Evolutionary conservation across 441 rosid genomes (phyloP), one percentile per base, ranked within the genome.

Genomic region (Lepidium campestre): DNA sequence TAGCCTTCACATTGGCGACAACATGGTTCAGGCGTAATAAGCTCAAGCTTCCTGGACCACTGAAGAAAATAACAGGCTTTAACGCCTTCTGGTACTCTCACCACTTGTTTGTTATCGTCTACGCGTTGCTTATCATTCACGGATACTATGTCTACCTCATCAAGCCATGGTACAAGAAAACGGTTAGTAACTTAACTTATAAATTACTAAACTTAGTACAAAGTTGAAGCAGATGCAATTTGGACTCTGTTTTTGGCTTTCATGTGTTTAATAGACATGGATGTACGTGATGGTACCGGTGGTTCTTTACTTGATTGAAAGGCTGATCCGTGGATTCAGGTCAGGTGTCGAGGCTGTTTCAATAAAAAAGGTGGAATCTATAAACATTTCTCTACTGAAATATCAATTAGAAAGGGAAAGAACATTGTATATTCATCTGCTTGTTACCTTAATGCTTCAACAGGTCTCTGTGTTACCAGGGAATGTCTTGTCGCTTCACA

Each of bases 81-180:
- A 86, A 86, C 20, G 87, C 89, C 44, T 86, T 86, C 65, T 86
- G 89, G 91, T 84, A 86, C 71, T 82, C 89, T 5, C 91, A 86
- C 77, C 91, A 86, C 48, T 62, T 86, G 62, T 84, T 86, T 59
- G 77, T 84, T 59, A 77, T 86, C 7, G 89, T 86, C 65, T 86
- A 82, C 64, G 29, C 81, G 2, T 79, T 84, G 17, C 86, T 86
- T 39, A 10, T 83, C 18, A 69, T 84, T 9, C 91, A 86, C 23
- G 89, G 91, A 8, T 62, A 56, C 49, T 65, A 71, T 62, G 72
- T 86, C 32, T 86, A 75, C 75, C 76, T 86, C 31, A 86, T 70
- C 57, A 70, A 79, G 49, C 40, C 49, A 50, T 82, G 89, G 89
- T 74, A 73, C 79, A 80, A 79, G 76, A 82, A 82, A 77, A 81